A percentile compares a stretch with the other conserved stretches of the same genome.
Evolutionary conservation across 768 basidiomycete genomes (phyloP).

Genomic region (Phallus indusiatus): DNA sequence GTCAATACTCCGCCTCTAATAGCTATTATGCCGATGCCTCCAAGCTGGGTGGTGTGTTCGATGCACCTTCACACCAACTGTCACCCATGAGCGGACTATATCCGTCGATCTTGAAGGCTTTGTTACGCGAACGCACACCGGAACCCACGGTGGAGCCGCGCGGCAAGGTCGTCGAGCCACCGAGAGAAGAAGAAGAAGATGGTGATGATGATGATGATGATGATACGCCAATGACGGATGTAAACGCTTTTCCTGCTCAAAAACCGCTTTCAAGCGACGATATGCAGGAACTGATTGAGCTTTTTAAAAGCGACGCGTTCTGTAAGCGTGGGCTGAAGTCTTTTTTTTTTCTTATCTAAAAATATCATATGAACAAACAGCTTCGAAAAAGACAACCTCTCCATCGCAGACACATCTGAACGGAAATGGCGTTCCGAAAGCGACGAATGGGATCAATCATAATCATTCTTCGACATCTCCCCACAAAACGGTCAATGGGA

Average conservation of each 20-base stretch:
- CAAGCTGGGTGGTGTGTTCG: slow-evolving; percentile 43
- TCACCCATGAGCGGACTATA: slow-evolving; percentile 69
- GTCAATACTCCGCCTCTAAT: slow-evolving; percentile 15
- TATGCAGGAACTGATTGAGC: slow-evolving; percentile 45
- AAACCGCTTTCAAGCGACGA: slow-evolving; percentile 42
- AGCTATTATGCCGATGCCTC: slow-evolving; percentile 16
- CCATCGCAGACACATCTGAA: background rate
- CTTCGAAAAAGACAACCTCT: background rate
- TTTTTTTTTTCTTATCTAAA: background rate
- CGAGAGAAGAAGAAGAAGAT: no score
- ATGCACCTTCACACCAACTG: slow-evolving; percentile 64
- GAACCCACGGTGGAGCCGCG: slow-evolving; percentile 1
- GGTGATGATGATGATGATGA: no score
- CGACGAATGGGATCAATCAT: background rate
- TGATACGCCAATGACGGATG: slow-evolving; percentile 38
- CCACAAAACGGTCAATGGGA: background rate
- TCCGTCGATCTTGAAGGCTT: slow-evolving; percentile 46
- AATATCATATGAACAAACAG: background rate
- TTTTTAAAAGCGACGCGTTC: slow-evolving; percentile 50
- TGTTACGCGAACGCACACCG: slow-evolving; percentile 25
- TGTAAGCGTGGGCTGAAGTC: background rate
- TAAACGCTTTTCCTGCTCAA: slow-evolving; percentile 18
- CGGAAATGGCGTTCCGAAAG: slow-evolving; percentile 2
- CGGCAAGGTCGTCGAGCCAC: slow-evolving; percentile 11
- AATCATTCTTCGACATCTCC: background rate